Conservation (phyloP, 129 eudicot genomes). For the Flaveria bidentis region DNA sequence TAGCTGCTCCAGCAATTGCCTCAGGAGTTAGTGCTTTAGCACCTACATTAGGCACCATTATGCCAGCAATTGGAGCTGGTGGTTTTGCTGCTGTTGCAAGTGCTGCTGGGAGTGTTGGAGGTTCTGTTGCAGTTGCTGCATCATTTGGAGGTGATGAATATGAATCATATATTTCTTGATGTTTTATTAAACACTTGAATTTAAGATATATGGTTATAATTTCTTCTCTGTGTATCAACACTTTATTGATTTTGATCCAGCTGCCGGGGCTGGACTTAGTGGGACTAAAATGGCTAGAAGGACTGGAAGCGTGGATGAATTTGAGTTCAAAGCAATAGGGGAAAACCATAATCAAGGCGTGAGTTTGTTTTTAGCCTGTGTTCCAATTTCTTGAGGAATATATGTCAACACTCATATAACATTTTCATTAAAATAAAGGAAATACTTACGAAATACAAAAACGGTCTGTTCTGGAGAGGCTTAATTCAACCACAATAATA, state of each 20-base stretch:
- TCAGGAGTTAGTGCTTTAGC: constrained; percentile 97
- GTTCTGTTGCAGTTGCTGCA: constrained; percentile 97
- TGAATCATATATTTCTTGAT: not conserved
- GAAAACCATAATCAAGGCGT: constrained; percentile 91
- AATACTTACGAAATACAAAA: not conserved
- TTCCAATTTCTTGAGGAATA: constrained; percentile 14
- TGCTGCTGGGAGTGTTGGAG: constrained; percentile 93
- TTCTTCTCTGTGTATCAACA: not conserved
- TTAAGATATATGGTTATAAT: not conserved
- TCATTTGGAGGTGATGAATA: constrained; percentile 81
- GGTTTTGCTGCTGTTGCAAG: constrained; percentile 97
- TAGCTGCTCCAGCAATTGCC: constrained; percentile 99
- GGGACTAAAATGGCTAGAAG: constrained; percentile 96
- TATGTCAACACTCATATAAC: not conserved
- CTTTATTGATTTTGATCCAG: constrained; percentile 41
- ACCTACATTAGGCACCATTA: constrained; percentile 82
- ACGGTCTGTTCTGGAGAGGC: not conserved
- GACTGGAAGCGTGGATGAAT: constrained; percentile 87
- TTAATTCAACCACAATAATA: not conserved
- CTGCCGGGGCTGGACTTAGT: constrained; percentile 98
- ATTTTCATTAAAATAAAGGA: not conserved
- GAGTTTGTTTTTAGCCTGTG: constrained; percentile 33
- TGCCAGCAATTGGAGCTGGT: constrained; percentile 92
- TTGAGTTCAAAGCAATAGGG: constrained; percentile 84
- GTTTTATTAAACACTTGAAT: not conserved